A percentile compares a stretch with the other conserved stretches of the same genome.
Conservation (phyloP, 192 early-diverging fungal species). For the Linnemannia hyalina region DNA sequence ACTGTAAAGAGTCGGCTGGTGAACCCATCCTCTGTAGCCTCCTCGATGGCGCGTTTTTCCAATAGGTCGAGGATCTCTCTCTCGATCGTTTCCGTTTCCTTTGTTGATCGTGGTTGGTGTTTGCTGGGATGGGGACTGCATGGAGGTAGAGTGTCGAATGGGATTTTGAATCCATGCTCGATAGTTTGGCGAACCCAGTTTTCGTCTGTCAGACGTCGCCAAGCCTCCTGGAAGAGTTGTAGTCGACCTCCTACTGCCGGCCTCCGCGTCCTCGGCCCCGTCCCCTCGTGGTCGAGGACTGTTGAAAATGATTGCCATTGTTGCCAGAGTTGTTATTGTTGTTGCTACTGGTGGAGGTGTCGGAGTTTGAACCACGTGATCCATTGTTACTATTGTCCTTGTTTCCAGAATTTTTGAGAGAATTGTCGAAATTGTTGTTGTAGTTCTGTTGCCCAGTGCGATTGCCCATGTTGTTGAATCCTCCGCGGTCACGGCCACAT, state of each 20-base stretch:
- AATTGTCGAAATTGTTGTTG: too few relatives aligned
- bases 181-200: slow-evolving; percentile 17
- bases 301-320: neutral
- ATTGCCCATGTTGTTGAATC: slow-evolving; percentile 7
- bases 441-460: too few relatives aligned
- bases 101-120: neutral
- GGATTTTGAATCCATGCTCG: slow-evolving; percentile 14
- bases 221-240: neutral
- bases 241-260: neutral
- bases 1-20: slow-evolving; percentile 18
- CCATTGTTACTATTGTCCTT: too few relatives aligned
- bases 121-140: neutral
- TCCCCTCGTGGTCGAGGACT: neutral
- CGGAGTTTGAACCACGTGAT: too few relatives aligned
- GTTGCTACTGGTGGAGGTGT: neutral
- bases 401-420: too few relatives aligned
- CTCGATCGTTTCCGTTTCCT: slow-evolving; percentile 5
- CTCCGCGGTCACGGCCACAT: neutral
- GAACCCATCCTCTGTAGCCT: slow-evolving; percentile 22
- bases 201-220: slow-evolving; percentile 3
- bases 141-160: neutral
- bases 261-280: neutral
- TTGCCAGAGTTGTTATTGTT: neutral
- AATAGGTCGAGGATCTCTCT: slow-evolving; percentile 16
- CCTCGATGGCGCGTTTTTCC: slow-evolving; percentile 27